Base-by-base conservation (phyloP, 164 flowering plant species). In the Liriodendron chinense region DNA sequence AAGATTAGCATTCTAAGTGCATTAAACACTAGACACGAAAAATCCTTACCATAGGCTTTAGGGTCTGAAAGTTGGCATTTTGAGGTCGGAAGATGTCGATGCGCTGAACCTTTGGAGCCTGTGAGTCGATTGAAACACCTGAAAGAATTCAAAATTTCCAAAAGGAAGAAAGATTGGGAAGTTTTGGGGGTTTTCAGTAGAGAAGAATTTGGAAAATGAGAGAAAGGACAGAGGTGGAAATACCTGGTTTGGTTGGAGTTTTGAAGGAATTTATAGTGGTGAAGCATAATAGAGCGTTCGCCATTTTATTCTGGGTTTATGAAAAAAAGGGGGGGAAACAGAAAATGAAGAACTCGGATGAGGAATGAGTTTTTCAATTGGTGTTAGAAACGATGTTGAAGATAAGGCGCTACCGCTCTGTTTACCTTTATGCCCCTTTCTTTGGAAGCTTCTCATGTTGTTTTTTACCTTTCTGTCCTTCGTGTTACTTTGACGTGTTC, bases 211-310 rank as follows among this genome's bases (percentile, higher is more conserved):
- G 47, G 3, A 63, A 26, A 14, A 2, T 24, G 13, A 49, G 50
- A 68, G 76, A 65, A 68, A 74, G 72, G 9, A 69, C 26, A 63
- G 70, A 28, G 70, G 61, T 75, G 61, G 59, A 69, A 53, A 48
- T 75, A 90, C 94, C 90, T 73, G 88, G 20, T 79, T 80, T 89
- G 78, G 49, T 72, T 9, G 84, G 71, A 74, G 85, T 21, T 1
- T 76, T 80, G 68, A 78, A 72, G 77, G 90, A 78, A 68, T 75
- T 82, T 13, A 80, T 47, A 63, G 87, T 80, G 18, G 86, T 59
- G 77, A 81, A 82, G 76, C 83, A 85, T 0, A 89, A 85, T 0
- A 89, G 68, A 73, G 90, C 75, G 69, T 73, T 84, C 5, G 89
- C 84, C 94, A 89, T 90, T 78, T 57, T 9, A 12, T 66, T 74